A percentile compares a stretch with the other conserved stretches of the same genome.
Conservation (phyloP, 2,329 filamentous ascomycete genomes). For the Colletotrichum sp. region DNA sequence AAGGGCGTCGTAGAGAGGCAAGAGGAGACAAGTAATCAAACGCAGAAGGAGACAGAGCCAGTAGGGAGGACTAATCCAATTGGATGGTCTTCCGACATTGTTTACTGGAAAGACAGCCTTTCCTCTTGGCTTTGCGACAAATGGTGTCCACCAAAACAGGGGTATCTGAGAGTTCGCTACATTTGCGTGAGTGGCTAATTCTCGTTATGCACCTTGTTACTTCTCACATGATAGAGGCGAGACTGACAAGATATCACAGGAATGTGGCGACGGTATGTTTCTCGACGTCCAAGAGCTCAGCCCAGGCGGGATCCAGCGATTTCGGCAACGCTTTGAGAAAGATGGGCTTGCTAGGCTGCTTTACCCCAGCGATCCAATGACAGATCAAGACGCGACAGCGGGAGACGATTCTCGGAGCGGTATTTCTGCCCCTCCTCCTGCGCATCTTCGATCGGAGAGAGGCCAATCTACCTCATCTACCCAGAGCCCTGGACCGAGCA, state of each 20-base stretch:
- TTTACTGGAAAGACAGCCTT: not conserved
- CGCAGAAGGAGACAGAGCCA: not conserved
- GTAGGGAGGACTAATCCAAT: rapidly evolving
- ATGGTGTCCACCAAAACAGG: not conserved
- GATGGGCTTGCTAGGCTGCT: not conserved
- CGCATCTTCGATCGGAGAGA: not conserved
- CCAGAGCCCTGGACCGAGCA: not conserved
- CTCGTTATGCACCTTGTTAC: no score
- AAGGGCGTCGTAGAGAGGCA: rapidly evolving
- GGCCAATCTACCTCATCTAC: not conserved
- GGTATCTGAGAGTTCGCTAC: not conserved
- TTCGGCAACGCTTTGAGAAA: not conserved
- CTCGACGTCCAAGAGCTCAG: not conserved
- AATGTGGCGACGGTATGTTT: not conserved
- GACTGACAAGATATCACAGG: not conserved
- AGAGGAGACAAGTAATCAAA: not conserved
- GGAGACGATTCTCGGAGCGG: not conserved
- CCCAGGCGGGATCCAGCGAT: not conserved
- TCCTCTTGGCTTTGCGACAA: not conserved
- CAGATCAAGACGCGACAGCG: not conserved
- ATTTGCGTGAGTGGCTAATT: no score
- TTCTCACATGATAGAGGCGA: no score
- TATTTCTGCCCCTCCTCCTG: not conserved
- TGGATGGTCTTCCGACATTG: not conserved
- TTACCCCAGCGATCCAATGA: rapidly evolving